These are phyloP conservation scores for Aspergillus affinis DNA, from an alignment of 495 filamentous ascomycete genomes.

Conservation along the genomic window DNA sequence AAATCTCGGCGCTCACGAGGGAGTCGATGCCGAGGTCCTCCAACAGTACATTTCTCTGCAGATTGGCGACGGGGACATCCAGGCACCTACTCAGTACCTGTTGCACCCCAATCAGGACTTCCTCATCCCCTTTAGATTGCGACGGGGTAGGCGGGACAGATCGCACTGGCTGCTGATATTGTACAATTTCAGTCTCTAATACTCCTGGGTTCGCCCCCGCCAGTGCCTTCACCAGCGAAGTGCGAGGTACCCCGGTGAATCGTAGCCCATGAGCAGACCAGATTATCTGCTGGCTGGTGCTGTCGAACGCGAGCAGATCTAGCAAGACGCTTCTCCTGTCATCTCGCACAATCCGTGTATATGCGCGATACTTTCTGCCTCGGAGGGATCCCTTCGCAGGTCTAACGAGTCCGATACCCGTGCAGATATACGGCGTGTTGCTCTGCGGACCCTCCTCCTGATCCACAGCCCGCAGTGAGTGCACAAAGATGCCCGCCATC, in stretches of 20 bases:
- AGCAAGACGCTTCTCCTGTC: background rate
- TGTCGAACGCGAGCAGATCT: background rate
- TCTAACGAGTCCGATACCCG: background rate
- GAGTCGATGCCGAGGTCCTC: background rate
- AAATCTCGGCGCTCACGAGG: background rate
- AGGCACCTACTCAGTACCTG: background rate
- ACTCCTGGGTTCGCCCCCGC: background rate
- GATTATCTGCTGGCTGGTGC: background rate
- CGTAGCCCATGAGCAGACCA: background rate
- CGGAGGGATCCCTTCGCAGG: too few relatives aligned
- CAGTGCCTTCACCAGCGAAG: background rate
- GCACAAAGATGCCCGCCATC: background rate
- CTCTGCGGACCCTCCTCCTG: background rate
- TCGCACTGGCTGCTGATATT: too few relatives aligned
- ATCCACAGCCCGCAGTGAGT: background rate
- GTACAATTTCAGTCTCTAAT: too few relatives aligned
- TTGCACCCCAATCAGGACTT: background rate
- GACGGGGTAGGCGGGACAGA: background rate
- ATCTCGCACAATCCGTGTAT: background rate
- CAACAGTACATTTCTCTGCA: background rate
- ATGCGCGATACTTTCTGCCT: background rate
- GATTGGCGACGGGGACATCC: background rate
- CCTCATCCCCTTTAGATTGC: background rate
- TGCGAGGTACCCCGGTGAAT: background rate
- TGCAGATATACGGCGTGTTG: background rate